Conservation (phyloP, 495 filamentous ascomycete genomes). For the Amorphotheca resinae region DNA sequence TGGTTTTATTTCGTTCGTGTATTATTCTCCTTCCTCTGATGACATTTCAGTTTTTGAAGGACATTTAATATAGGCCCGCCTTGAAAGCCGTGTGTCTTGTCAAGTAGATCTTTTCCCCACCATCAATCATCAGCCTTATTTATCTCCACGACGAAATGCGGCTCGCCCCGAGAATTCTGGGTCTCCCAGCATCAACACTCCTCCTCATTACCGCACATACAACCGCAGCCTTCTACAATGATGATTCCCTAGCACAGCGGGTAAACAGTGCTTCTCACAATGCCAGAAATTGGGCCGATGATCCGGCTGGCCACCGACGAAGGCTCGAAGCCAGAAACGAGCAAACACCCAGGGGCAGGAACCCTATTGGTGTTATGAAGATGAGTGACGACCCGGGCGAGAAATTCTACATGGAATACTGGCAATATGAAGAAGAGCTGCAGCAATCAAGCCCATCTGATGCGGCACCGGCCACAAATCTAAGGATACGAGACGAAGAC, state of each 20-base stretch:
- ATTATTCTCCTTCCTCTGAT: no score
- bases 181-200: constrained; percentile 37
- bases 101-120: no score
- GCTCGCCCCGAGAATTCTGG: constrained; percentile 23
- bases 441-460: neutral
- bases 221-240: neutral
- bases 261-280: constrained; percentile 32
- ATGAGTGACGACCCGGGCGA: constrained; percentile 74
- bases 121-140: no score
- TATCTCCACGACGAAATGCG: no score
- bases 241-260: constrained; percentile 23
- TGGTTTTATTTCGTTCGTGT: no score
- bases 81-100: no score
- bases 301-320: constrained; percentile 23
- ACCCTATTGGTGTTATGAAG: constrained; percentile 45
- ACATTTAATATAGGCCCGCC: no score
- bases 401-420: constrained; percentile 64
- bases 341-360: constrained; percentile 20
- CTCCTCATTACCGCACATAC: constrained; percentile 27
- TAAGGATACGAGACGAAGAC: constrained; percentile 14
- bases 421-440: constrained; percentile 34
- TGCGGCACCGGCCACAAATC: neutral
- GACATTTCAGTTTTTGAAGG: no score
- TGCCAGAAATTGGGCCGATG: constrained; percentile 30
- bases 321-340: constrained; percentile 24